phyloP scores from a whole-genome alignment of 805 yeast species.

The Cyberlindnera misumaiensis region DNA sequence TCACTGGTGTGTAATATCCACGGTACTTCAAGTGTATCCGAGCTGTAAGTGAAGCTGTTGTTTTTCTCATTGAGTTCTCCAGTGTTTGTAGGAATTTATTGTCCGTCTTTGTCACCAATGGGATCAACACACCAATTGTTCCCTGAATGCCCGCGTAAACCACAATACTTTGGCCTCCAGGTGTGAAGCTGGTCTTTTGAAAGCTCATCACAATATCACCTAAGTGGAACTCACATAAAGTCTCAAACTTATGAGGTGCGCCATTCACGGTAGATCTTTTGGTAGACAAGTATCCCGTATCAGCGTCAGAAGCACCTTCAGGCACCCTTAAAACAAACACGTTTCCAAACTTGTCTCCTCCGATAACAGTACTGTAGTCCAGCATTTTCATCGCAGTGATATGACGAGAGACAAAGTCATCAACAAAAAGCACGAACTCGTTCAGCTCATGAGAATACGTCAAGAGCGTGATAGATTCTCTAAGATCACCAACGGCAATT shows the following conservation, averaged over 20 bases:
- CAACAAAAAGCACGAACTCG: slow-evolving; percentile 56
- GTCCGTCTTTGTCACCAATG: slow-evolving; percentile 59
- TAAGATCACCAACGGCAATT: slow-evolving; percentile 65
- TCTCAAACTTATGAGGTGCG: slow-evolving; percentile 43
- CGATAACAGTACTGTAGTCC: slow-evolving; percentile 70
- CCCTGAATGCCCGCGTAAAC: slow-evolving; percentile 79
- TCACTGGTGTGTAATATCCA: slow-evolving; percentile 76
- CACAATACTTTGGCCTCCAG: slow-evolving; percentile 61
- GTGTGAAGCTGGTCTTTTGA: slow-evolving; percentile 42
- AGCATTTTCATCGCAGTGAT: slow-evolving; percentile 52
- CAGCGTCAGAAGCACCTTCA: slow-evolving; percentile 41
- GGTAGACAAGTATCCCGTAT: slow-evolving; percentile 32
- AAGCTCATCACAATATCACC: slow-evolving; percentile 69
- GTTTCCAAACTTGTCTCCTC: slow-evolving; percentile 87
- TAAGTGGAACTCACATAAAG: slow-evolving; percentile 51
- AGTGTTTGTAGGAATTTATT: slow-evolving; percentile 49
- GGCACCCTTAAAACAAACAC: slow-evolving; percentile 61
- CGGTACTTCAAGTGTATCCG: slow-evolving; percentile 64
- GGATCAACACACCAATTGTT: slow-evolving; percentile 65
- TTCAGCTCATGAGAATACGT: slow-evolving; percentile 42
- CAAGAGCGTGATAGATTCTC: slow-evolving; percentile 54
- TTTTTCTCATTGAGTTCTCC: slow-evolving; percentile 37
- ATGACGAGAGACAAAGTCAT: slow-evolving; percentile 63
- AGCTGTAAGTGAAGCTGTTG: slow-evolving; percentile 34
- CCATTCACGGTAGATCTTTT: slow-evolving; percentile 38